Base-by-base conservation (phyloP, 2,329 filamentous ascomycete genomes). In the Sporothrix inflata region DNA sequence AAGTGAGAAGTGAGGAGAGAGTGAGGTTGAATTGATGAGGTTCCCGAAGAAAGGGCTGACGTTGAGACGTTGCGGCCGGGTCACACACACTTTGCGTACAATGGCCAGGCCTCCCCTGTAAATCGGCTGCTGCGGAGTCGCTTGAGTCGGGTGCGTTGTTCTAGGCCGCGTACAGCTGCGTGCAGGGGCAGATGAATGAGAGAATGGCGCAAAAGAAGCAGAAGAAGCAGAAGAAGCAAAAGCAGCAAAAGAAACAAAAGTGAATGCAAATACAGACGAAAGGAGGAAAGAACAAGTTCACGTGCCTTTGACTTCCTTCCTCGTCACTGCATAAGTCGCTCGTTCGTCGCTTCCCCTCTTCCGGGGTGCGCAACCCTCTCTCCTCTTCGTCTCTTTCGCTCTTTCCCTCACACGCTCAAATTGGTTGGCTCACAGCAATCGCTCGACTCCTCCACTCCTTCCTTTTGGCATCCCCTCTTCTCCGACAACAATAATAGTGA, bases 401-500 rank as follows among this genome's bases (percentile, higher is more conserved):
- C n/a, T 45, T 65, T 40, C 57, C 57, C 60, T 45, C 60, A 65
- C 38, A 45, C 21, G 60, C 38, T 19, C 38, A 65, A 24, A 27
- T 27, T 65, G 60, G 60, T 65, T 45, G 60, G 60, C n/a, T 45
- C 38, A 8, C 60, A 65, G 60, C 19, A 40, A 40, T 38, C 55
- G 27, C 8, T 30, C 45, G 4, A 19, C 27, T 47, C 27, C 55
- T 40, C 55, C 55, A 61, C 55, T 61, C 55, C 19, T n/a, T 34
- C 12, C 51, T 14, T 12, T 30, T 21, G 3, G 4, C 4, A 8
- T 53, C 49, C 9, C 49, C 49, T 24, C 49, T 53, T 53, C 21
- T 53, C 49, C 49, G 49, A 34, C 6, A 51, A 51, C 19, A 19
- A 49, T 14, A 49, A 49, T 49, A 49, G n/a, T 51, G 47, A 47